A percentile compares a stretch with the other conserved stretches of the same genome.
Evolutionary conservation across 75 land plant species (phyloP).

Genomic region (Cryptomeria japonica): DNA sequence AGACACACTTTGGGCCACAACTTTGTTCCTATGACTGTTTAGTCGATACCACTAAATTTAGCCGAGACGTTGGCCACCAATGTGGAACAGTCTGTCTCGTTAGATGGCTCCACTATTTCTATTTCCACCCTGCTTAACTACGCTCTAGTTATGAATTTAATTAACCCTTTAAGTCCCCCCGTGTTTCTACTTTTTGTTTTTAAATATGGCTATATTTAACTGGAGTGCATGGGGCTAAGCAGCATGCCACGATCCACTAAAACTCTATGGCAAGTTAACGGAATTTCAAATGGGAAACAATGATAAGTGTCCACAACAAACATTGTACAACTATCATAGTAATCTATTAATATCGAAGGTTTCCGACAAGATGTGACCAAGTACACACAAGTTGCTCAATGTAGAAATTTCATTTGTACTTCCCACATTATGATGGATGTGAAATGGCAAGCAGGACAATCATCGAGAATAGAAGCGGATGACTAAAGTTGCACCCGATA

Average conservation of each 20-base stretch:
- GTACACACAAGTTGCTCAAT: too few species aligned
- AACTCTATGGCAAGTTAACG: not conserved
- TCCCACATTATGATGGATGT: too few species aligned
- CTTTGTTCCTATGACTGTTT: not conserved
- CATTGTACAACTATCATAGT: too few species aligned
- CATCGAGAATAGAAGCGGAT: too few species aligned
- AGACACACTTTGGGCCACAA: not conserved
- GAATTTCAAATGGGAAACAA: not conserved
- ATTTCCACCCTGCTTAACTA: not conserved
- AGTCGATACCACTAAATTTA: not conserved
- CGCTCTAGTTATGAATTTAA: not conserved
- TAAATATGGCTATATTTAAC: not conserved
- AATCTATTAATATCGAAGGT: too few species aligned
- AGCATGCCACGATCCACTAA: not conserved
- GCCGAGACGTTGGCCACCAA: not conserved
- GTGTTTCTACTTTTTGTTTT: not conserved
- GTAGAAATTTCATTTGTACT: too few species aligned
- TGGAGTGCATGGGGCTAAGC: not conserved
- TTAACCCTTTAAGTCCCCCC: not conserved
- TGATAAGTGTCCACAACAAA: too few species aligned
- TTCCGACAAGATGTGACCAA: too few species aligned
- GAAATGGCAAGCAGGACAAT: too few species aligned
- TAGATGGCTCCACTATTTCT: not conserved
- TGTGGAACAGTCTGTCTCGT: conserved; percentile 1
- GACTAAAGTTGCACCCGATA: too few species aligned